Conservation (phyloP, 1,139 yeast species). For the Debaryomyces udenii region DNA sequence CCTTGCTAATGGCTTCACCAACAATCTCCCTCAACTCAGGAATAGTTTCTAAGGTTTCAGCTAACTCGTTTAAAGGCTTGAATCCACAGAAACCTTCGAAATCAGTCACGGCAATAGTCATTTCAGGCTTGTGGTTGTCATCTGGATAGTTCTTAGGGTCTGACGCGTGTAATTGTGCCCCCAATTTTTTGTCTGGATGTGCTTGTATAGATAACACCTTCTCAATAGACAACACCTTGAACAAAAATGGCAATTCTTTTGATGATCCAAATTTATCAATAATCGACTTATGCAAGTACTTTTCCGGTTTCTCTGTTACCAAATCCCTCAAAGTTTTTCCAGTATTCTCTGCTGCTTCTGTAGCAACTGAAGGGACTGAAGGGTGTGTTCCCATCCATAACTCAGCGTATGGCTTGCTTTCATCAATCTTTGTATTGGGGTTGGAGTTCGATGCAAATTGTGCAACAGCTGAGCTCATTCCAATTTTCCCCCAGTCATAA, state of each 20-base stretch:
- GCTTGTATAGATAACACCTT: constrained; percentile 96
- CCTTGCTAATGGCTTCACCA: constrained; percentile 58
- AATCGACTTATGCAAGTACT: constrained; percentile 59
- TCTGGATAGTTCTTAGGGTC: constrained; percentile 97
- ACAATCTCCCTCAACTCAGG: constrained; percentile 78
- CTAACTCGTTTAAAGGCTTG: constrained; percentile 82
- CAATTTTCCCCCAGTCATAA: constrained; percentile 88
- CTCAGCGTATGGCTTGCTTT: constrained; percentile 80
- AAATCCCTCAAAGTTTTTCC: constrained; percentile 66
- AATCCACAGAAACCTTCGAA: constrained; percentile 99
- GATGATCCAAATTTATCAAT: constrained; percentile 66
- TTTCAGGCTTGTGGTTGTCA: constrained; percentile 97
- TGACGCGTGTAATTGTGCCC: constrained; percentile 67
- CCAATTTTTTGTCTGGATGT: constrained; percentile 92
- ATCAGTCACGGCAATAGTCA: constrained; percentile 95
- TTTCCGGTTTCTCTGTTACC: constrained; percentile 60
- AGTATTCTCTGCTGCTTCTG: constrained; percentile 35
- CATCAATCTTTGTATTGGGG: constrained; percentile 61
- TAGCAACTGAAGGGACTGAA: constrained; percentile 77
- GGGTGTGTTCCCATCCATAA: constrained; percentile 99
- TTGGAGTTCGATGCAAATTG: constrained; percentile 76
- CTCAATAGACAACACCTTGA: constrained; percentile 88
- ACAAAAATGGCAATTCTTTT: constrained; percentile 84
- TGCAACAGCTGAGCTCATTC: constrained; percentile 85
- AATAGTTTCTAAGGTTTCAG: constrained; percentile 62